Conservation (phyloP, 306 rosid genomes). For the Cicer cuneatum region DNA sequence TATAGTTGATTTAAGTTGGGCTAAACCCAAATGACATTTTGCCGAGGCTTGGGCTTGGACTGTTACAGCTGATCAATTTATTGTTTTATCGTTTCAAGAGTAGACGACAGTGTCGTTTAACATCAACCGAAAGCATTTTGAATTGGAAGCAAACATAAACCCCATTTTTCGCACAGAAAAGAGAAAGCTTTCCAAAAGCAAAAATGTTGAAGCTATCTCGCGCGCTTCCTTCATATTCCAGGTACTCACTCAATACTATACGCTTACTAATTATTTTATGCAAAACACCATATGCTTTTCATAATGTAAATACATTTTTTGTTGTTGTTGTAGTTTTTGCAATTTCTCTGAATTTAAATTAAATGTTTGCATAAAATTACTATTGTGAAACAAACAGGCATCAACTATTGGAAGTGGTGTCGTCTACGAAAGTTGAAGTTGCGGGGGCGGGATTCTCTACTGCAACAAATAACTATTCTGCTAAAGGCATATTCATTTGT, state of each 20-base stretch:
- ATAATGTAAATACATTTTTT: background rate
- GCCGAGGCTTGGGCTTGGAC: background rate
- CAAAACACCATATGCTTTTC: no score
- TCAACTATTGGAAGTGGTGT: background rate
- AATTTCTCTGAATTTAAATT: background rate
- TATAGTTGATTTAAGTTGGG: background rate
- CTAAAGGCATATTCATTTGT: slow-evolving; percentile 58
- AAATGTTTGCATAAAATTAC: background rate
- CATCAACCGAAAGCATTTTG: background rate
- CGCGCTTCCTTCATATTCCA: slow-evolving; percentile 9
- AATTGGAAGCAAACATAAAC: slow-evolving; percentile 14
- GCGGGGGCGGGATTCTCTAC: slow-evolving; percentile 42
- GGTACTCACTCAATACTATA: background rate
- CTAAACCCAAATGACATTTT: background rate
- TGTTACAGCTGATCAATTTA: background rate
- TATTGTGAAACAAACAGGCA: background rate
- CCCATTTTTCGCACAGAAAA: background rate
- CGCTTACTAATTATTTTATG: no score
- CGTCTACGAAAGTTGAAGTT: background rate
- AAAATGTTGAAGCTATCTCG: slow-evolving; percentile 4
- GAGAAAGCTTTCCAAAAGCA: background rate
- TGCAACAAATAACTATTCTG: slow-evolving; percentile 51
- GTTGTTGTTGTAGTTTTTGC: background rate
- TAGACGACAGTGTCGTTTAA: background rate
- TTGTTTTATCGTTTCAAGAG: background rate